These are phyloP conservation scores for Irpex sp. DNA, from an alignment of 1,284 basidiomycete genomes.

Conservation along the genomic window DNA sequence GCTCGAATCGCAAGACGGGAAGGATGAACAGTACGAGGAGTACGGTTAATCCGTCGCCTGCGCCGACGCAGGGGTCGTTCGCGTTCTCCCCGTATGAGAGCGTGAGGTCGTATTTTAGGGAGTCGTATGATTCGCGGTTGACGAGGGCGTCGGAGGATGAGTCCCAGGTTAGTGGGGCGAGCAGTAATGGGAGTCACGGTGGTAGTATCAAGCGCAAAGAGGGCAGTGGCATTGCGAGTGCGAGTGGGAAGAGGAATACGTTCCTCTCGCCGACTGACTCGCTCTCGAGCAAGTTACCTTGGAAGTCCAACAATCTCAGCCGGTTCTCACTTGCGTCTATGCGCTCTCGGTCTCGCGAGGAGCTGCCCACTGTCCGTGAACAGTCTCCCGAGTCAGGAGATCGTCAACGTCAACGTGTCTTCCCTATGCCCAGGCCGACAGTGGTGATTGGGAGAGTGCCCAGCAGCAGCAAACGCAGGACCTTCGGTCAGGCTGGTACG, in stretches of 20 bases:
- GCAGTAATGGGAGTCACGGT: background rate
- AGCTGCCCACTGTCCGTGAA: constrained; percentile 11
- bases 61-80: constrained; percentile 8
- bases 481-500: background rate
- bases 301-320: background rate
- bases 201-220: background rate
- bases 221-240: background rate
- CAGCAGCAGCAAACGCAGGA: background rate
- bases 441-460: background rate
- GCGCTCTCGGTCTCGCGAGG: background rate
- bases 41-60: constrained; percentile 4
- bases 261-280: constrained; percentile 6
- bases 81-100: background rate
- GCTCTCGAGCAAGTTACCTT: background rate
- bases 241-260: background rate
- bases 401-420: background rate
- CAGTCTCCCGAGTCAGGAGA: background rate
- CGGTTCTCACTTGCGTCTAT: constrained; percentile 5
- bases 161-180: background rate
- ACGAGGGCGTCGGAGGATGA: background rate
- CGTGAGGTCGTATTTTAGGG: background rate
- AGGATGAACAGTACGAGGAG: background rate
- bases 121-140: constrained; percentile 3
- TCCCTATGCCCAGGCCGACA: background rate
- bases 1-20: constrained; percentile 1